Evolutionary conservation across 2,329 filamentous ascomycete species (phyloP).

Genomic region (Didymella lethalis): DNA sequence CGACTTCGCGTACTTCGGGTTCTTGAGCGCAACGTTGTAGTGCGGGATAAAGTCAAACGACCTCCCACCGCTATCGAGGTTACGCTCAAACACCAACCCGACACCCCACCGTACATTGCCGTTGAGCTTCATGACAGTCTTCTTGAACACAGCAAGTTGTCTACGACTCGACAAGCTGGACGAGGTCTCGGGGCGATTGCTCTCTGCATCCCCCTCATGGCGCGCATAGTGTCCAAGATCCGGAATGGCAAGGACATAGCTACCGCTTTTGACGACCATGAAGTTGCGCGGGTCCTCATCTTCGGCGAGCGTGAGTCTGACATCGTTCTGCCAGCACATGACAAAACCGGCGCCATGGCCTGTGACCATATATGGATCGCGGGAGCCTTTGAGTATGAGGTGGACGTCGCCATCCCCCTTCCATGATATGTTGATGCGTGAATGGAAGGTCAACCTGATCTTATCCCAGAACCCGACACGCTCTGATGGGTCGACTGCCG

Average conservation of each 20-base stretch:
- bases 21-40: constrained; percentile 87
- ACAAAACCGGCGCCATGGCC: constrained; percentile 93
- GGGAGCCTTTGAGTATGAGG: constrained; percentile 84
- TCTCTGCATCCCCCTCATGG: constrained; percentile 61
- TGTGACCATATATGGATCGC: constrained; percentile 92
- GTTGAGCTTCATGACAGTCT: constrained; percentile 98
- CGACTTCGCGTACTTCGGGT: constrained; percentile 74
- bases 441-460: constrained; percentile 92
- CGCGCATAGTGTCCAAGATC: constrained; percentile 91
- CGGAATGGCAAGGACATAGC: constrained; percentile 92
- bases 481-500: constrained; percentile 91
- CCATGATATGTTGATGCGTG: constrained; percentile 87
- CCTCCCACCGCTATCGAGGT: constrained; percentile 73
- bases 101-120: constrained; percentile 93
- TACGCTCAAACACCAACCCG: constrained; percentile 90
- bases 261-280: constrained; percentile 94
- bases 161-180: constrained; percentile 70
- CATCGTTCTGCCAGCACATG: constrained; percentile 98
- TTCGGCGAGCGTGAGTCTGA: constrained; percentile 83
- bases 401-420: constrained; percentile 96
- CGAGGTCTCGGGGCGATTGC: constrained; percentile 60
- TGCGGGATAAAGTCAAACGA: constrained; percentile 92
- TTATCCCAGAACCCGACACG: constrained; percentile 99
- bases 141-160: constrained; percentile 88
- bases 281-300: constrained; percentile 90